Base-by-base conservation (phyloP, 2,329 filamentous ascomycete species). In the Colletotrichum sidae region DNA sequence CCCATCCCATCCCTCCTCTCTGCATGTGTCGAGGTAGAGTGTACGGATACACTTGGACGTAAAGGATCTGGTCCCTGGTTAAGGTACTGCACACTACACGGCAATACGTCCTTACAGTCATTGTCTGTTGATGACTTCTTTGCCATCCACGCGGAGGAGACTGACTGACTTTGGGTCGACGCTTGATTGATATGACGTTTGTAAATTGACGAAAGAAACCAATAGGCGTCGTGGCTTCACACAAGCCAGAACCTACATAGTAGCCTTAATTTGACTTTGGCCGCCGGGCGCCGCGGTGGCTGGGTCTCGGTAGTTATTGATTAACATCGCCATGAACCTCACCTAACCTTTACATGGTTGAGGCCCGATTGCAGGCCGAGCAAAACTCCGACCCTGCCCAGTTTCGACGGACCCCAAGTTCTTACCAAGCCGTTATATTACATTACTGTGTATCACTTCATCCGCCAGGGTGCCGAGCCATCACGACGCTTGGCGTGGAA, bases 151-250 rank as follows among this genome's bases (percentile, higher is more conserved):
- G 25, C 25, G 25, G 25, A 25, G 25, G 25, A 25, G 25, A 25
- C 25, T 25, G 25, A 25, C 25, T 25, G 68, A 61, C 51, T 55
- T 46, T 13, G 45, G 60, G 10, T 52, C 50, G 47, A n/a, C 49
- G 45, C 38, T 44, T 55, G 50, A 51, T 44, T 13, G 33, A 65
- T 55, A 47, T 51, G 61, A 60, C 56, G 60, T n/a, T 57, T 33
- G 37, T 15, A 9, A 35, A 63, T 47, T 49, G 47, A 42, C 13
- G 10, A 63, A 47, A 35, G n/a, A 12, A 44, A 41, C 7, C 41
- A 3, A 35, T 11, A 11, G 7, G 42, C n/a, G 38, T 25, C 15
- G 34, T 33, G 12, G 11, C 34, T 25, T 4, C 3, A 25, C 25
- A 25, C 25, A 25, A 25, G 45, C 15, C 46, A 4, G 6, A 25